These are phyloP conservation scores for Clitocybe nebularis DNA, from an alignment of 1,284 basidiomycete genomes.

Conservation along the genomic window DNA sequence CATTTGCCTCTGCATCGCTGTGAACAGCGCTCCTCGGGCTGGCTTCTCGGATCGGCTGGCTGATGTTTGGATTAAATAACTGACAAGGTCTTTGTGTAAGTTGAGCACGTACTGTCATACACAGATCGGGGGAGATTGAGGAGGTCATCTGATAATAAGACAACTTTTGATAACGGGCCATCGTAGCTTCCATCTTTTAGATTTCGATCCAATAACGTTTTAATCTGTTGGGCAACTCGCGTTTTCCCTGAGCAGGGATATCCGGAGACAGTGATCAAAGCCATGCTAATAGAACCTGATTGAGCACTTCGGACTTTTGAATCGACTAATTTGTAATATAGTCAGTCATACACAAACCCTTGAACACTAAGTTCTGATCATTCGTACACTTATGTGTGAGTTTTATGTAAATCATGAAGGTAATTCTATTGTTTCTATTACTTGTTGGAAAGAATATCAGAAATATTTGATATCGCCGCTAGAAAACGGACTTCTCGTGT, in stretches of 20 bases:
- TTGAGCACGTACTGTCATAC: constrained; percentile 62
- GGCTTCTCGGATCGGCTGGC: constrained; percentile 86
- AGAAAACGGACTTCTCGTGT: no score
- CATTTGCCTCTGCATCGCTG: constrained; percentile 78
- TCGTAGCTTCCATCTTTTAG: constrained; percentile 46
- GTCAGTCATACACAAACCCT: no score
- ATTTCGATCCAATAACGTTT: constrained; percentile 52
- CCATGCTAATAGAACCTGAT: constrained; percentile 51
- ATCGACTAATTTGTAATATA: no score
- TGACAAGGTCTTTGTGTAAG: constrained; percentile 8
- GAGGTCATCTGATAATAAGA: constrained; percentile 76
- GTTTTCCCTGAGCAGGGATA: constrained; percentile 89
- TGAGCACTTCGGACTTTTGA: no score
- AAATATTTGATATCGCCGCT: no score
- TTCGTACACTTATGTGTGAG: no score
- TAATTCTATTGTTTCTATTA: no score
- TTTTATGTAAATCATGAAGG: no score
- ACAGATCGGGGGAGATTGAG: constrained; percentile 63
- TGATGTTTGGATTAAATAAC: constrained; percentile 2
- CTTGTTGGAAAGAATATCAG: no score
- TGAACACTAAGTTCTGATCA: no score
- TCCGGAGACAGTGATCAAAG: constrained; percentile 91
- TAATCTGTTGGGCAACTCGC: constrained; percentile 66
- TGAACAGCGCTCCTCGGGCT: constrained; percentile 84
- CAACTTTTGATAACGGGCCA: constrained; percentile 54